A percentile compares a stretch with the other conserved stretches of the same genome.
Evolutionary conservation across 371 early-diverging fungal species (phyloP).

Genomic region (Apophysomyces elegans): DNA sequence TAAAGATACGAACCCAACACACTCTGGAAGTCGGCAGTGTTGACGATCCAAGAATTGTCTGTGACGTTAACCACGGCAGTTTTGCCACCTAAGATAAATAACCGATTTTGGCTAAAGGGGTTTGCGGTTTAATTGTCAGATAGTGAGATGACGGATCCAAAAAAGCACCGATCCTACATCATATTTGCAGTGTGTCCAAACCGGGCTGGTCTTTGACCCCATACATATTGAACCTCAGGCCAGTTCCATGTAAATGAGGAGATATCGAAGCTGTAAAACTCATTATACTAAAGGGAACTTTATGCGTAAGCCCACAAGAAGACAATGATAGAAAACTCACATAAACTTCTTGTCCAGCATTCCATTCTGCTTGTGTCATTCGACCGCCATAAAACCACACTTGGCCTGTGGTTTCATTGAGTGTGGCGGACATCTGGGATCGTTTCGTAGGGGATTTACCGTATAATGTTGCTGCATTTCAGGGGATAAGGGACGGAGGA

Average conservation of each 20-base stretch:
- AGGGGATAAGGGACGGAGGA: background rate
- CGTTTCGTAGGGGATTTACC: conserved; percentile 17
- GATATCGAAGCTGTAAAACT: conserved; percentile 25
- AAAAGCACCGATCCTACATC: conserved; percentile 14
- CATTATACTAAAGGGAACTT: conserved; percentile 16
- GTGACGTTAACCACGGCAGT: conserved; percentile 3
- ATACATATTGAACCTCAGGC: conserved; percentile 19
- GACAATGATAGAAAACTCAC: conserved; percentile 1
- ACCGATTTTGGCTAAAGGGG: conserved; percentile 16
- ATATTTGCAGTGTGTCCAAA: conserved; percentile 22
- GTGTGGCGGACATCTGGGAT: conserved; percentile 20
- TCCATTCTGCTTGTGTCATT: conserved; percentile 9
- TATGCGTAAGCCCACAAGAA: background rate
- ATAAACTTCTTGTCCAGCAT: background rate
- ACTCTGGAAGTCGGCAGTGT: conserved; percentile 21
- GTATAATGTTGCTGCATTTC: conserved; percentile 7
- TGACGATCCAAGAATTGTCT: conserved; percentile 10
- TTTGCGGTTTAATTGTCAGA: background rate
- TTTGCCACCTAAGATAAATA: conserved; percentile 24
- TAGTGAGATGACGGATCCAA: background rate
- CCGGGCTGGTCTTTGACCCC: conserved; percentile 23
- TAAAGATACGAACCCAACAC: conserved; percentile 16
- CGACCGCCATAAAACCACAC: conserved; percentile 27
- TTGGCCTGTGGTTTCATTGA: conserved; percentile 16
- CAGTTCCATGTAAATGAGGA: conserved; percentile 17